These are phyloP conservation scores for Salvia sclarea DNA, from an alignment of 305 asterid species.

Conservation along the genomic window DNA sequence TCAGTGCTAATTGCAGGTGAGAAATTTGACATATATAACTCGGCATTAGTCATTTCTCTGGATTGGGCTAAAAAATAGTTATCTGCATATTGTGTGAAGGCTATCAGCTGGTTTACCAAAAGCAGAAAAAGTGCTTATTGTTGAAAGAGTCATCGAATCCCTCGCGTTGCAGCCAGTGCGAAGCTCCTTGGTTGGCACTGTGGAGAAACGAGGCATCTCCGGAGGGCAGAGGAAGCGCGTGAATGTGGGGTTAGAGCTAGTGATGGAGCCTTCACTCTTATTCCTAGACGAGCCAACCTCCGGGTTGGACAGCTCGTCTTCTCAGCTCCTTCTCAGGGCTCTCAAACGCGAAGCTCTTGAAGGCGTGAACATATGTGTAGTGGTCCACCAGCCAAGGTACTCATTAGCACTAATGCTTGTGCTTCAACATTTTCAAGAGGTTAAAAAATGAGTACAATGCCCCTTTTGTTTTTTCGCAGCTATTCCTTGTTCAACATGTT, in stretches of 20 bases:
- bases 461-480: conserved; percentile 44
- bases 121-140: conserved; percentile 78
- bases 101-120: conserved; percentile 70
- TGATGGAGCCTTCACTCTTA: conserved; percentile 94
- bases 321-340: conserved; percentile 84
- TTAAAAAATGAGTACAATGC: too few species aligned
- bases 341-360: conserved; percentile 92
- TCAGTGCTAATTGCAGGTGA: conserved; percentile 93
- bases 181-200: conserved; percentile 79
- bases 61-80: conserved; percentile 24
- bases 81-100: conserved; percentile 40
- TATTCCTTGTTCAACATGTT: conserved; percentile 88
- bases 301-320: conserved; percentile 93
- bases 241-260: conserved; percentile 94
- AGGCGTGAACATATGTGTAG: conserved; percentile 91
- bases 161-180: conserved; percentile 82
- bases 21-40: background rate
- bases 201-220: conserved; percentile 90
- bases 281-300: conserved; percentile 94
- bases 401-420: background rate
- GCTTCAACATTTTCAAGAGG: too few species aligned
- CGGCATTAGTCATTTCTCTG: background rate
- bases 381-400: conserved; percentile 95
- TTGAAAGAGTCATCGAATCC: conserved; percentile 84
- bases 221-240: conserved; percentile 97